phyloP scores from a whole-genome alignment of 2,329 filamentous ascomycete genomes.

The Fusarium fujikuroi region DNA sequence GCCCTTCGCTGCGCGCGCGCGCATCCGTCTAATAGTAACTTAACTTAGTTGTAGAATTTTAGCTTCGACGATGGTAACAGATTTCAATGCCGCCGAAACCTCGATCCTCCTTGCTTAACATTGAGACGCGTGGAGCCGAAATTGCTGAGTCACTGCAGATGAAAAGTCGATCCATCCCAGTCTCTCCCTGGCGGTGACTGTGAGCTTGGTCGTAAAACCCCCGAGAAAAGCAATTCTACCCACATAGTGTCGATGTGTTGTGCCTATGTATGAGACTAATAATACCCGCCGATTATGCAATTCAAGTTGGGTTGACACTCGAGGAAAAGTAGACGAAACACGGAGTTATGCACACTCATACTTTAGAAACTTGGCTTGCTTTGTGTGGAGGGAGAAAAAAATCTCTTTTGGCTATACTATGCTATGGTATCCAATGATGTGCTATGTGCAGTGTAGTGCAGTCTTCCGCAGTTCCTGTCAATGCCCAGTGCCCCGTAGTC shows the following conservation, averaged over 20 bases:
- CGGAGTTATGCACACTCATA: constrained; percentile 11
- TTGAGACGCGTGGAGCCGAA: constrained; percentile 8
- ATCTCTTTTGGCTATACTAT: constrained; percentile 45
- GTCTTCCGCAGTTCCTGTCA: constrained; percentile 44
- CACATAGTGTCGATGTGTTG: constrained; percentile 6
- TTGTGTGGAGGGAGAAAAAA: constrained; percentile 39
- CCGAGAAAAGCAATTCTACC: constrained; percentile 35
- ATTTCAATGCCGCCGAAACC: background rate
- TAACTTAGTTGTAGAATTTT: background rate
- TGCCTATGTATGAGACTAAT: background rate
- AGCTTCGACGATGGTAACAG: background rate
- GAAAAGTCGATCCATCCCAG: constrained; percentile 16
- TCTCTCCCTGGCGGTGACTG: constrained; percentile 19
- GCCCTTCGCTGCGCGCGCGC: background rate
- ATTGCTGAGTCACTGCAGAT: constrained; percentile 18
- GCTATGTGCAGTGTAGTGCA: constrained; percentile 44
- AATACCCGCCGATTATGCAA: constrained; percentile 5
- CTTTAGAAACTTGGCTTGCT: constrained; percentile 27
- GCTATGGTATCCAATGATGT: constrained; percentile 45
- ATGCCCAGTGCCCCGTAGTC: constrained; percentile 35
- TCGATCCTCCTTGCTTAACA: background rate
- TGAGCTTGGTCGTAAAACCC: constrained; percentile 24
- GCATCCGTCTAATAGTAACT: background rate
- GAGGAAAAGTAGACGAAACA: constrained; percentile 6
- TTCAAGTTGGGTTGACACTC: constrained; percentile 5